Base-by-base conservation (phyloP, 495 filamentous ascomycete species). In the Daldinia childiae region DNA sequence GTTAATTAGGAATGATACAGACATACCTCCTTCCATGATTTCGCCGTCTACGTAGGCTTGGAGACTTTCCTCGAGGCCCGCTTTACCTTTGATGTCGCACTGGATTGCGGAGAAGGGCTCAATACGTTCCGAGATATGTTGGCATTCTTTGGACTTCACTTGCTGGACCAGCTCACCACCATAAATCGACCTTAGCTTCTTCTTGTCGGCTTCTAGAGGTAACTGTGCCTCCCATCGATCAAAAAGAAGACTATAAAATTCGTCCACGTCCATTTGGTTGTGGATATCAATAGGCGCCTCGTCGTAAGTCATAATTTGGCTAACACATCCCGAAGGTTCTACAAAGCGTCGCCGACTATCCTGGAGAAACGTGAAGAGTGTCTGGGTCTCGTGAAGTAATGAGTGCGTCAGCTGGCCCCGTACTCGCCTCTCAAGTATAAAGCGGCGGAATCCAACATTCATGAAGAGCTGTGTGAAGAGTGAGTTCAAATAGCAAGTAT, bases 401-500 rank as follows among this genome's bases (percentile, higher is more conserved):
- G 79, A 84, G 70, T 97, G 93, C 9, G 87, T 83, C 7, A 81
- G 75, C 11, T 88, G 76, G 14, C 87, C 81, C 52, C 68, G 65
- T 11, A 91, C 83, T 27, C 76, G 74, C 38, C 83, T 82, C 50
- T 86, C 81, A 39, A 98, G 83, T 72, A 98, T 92, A 79, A 98
- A 97, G 36, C 88, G 86, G 12, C 95, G 89, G 72, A 99, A 98
- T 27, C 87, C 86, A 38, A 92, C 79, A 75, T 99, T 98, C 94
- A 98, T 98, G 83, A 96, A 99, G 1, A 99, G 89, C 76, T 98
- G 96, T 1, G 93, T 95, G 67, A 98, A 87, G 4, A 99, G 84
- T 0, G 95, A 98, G 80, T 98, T 98, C 78, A 98, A 84, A 76
- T 99, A 99, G 81, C 95, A 99, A 6, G 95, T 98, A 76, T 97